Evolutionary conservation across 192 early-diverging fungal genomes (phyloP), one percentile per base, ranked within the genome.

Genomic region (Coemansia sp.): DNA sequence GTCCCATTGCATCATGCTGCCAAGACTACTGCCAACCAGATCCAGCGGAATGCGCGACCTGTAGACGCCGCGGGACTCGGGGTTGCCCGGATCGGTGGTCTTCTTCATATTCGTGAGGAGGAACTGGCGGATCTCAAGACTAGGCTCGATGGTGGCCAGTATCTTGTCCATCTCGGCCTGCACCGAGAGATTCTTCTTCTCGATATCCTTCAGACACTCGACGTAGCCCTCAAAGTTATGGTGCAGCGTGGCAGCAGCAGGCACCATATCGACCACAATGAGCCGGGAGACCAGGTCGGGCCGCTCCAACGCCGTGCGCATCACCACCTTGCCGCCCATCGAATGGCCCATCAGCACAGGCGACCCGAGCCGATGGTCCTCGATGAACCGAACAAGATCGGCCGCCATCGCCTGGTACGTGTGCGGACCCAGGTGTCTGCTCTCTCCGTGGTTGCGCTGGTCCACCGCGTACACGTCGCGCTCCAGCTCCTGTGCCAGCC

Each of bases 401-500:
- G 68, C 69, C 2, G 92, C 78, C 95, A 98, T 97, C 6, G 87
- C 69, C n/a, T 77, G 64, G 69, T 92, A 95, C 39, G 83, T 88
- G 69, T 93, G 91, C 1, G 77, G 76, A 0, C 63, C 23, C 23
- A 63, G 61, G 67, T 96, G 94, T 8, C 87, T 89, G 65, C 93
- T 95, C 38, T 94, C 92, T 26, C 97, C 97, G 70, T 98, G 97
- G 81, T 98, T 98, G 23, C 97, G 86, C 63, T 96, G 83, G 77
- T 98, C 97, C 38, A 95, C 65, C 1, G 92, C 85, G 60, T 88
- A 87, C 3, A 94, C 88, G 49, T 85, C 72, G 3, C 90, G 86
- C 32, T 73, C 75, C 4, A 95, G 82, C 6, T 85, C 76, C 39
- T 80, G 76, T 6, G 90, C 69, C 23, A 96, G 85, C 13, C 87